phyloP scores from a whole-genome alignment of 1,284 basidiomycete species.

The Cronartium ribicola region DNA sequence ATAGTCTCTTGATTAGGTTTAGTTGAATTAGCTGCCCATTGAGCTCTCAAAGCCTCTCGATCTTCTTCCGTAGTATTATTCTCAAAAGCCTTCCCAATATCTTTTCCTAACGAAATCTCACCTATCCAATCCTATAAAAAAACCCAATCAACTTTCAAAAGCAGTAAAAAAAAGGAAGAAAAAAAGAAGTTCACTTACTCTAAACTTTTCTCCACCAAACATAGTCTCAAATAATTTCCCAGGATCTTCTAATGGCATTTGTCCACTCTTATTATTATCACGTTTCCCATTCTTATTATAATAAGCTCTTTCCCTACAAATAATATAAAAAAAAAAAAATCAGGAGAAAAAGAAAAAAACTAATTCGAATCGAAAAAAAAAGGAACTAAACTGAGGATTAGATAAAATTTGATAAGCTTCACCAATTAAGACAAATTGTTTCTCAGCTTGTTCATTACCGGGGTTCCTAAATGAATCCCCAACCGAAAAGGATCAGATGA shows the following conservation, averaged over 20 bases:
- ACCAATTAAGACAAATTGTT: constrained; percentile 34
- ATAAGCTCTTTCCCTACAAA: constrained; percentile 49
- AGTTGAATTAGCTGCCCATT: constrained; percentile 45
- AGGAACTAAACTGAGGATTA: constrained; percentile 34
- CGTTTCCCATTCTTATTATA: constrained; percentile 53
- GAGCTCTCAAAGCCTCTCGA: constrained; percentile 49
- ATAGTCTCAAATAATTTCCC: constrained; percentile 49
- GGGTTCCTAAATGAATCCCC: constrained; percentile 17
- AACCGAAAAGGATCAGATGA: background rate
- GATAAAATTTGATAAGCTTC: constrained; percentile 42
- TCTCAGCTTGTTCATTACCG: constrained; percentile 38
- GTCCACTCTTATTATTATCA: constrained; percentile 39
- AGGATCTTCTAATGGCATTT: constrained; percentile 37
- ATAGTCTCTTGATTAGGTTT: constrained; percentile 12
- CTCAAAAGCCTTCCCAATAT: constrained; percentile 52
- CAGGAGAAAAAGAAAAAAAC: background rate
- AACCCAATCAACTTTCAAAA: background rate
- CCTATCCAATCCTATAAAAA: constrained; percentile 48
- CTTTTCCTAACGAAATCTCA: constrained; percentile 51
- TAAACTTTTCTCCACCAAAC: constrained; percentile 48
- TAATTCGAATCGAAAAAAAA: background rate
- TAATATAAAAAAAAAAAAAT: background rate
- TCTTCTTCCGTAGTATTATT: constrained; percentile 53
- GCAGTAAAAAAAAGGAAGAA: background rate
- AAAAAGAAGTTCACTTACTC: constrained; percentile 2